A percentile compares a stretch with the other conserved stretches of the same genome.
phyloP scores from a whole-genome alignment of 2,329 filamentous ascomycete species.

The Fusarium nelsonii region DNA sequence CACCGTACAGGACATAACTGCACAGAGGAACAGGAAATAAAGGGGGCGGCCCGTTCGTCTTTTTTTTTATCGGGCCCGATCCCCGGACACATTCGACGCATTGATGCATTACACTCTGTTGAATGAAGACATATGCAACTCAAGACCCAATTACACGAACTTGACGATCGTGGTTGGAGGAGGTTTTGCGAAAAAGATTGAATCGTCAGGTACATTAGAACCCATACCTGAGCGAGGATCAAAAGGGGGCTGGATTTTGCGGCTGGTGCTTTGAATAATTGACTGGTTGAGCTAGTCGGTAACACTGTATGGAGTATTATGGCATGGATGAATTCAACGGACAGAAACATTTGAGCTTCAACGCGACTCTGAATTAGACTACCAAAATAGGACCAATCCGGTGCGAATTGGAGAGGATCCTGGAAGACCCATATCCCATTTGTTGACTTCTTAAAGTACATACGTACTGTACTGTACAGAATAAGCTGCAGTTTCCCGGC shows the following conservation, averaged over 20 bases:
- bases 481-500: background rate
- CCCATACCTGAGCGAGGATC: conserved; percentile 25
- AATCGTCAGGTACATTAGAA: conserved; percentile 16
- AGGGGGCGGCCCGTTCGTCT: conserved; percentile 34
- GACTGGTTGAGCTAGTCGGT: conserved; percentile 36
- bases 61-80: conserved; percentile 33
- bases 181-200: conserved; percentile 22
- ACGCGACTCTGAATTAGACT: conserved; percentile 34
- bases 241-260: conserved; percentile 43
- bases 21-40: conserved; percentile 32
- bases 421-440: conserved; percentile 24
- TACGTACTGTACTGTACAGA: background rate
- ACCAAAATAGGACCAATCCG: conserved; percentile 37
- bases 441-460: conserved; percentile 13
- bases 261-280: conserved; percentile 36
- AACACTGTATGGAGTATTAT: conserved; percentile 43
- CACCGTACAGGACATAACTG: conserved; percentile 23
- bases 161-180: conserved; percentile 26
- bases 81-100: conserved; percentile 35
- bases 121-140: conserved; percentile 24
- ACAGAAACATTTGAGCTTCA: conserved; percentile 39
- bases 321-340: conserved; percentile 40
- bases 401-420: conserved; percentile 12
- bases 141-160: conserved; percentile 18
- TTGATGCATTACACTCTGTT: conserved; percentile 36